These are phyloP conservation scores for Prunus mume DNA, from an alignment of 306 rosid genomes.

Conservation along the genomic window DNA sequence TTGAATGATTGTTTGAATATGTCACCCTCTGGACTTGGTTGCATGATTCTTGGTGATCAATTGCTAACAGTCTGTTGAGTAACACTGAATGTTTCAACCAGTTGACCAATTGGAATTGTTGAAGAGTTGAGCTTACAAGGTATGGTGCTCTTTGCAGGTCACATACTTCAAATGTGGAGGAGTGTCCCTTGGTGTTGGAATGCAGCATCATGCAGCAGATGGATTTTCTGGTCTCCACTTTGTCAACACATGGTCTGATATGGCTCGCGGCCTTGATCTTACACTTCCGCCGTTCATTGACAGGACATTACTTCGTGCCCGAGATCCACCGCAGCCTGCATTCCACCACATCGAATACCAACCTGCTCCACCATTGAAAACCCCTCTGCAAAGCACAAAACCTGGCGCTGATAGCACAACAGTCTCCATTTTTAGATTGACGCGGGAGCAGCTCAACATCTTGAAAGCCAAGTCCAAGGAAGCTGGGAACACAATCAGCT, in stretches of 20 bases:
- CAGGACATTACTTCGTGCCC: slow-evolving; percentile 64
- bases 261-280: slow-evolving; percentile 77
- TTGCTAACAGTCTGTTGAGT: too few species aligned
- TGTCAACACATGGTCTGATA: slow-evolving; percentile 84
- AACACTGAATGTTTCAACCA: neutral
- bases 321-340: slow-evolving; percentile 69
- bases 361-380: slow-evolving; percentile 66
- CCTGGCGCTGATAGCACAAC: slow-evolving; percentile 27
- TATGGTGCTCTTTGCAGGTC: slow-evolving; percentile 37
- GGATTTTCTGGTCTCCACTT: slow-evolving; percentile 91
- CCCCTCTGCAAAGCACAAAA: slow-evolving; percentile 32
- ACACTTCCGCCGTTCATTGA: slow-evolving; percentile 68
- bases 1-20: neutral
- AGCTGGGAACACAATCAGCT: slow-evolving; percentile 54
- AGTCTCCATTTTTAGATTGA: slow-evolving; percentile 64
- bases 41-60: neutral
- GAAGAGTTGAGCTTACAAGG: neutral
- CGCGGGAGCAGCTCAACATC: slow-evolving; percentile 52
- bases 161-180: slow-evolving; percentile 90
- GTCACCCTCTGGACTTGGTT: neutral
- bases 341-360: slow-evolving; percentile 84
- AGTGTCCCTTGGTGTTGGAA: slow-evolving; percentile 88
- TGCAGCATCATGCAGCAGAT: slow-evolving; percentile 86
- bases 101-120: neutral
- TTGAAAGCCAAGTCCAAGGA: slow-evolving; percentile 69